Conservation (phyloP, 306 rosid genomes). For the Gillenia trifoliata region DNA sequence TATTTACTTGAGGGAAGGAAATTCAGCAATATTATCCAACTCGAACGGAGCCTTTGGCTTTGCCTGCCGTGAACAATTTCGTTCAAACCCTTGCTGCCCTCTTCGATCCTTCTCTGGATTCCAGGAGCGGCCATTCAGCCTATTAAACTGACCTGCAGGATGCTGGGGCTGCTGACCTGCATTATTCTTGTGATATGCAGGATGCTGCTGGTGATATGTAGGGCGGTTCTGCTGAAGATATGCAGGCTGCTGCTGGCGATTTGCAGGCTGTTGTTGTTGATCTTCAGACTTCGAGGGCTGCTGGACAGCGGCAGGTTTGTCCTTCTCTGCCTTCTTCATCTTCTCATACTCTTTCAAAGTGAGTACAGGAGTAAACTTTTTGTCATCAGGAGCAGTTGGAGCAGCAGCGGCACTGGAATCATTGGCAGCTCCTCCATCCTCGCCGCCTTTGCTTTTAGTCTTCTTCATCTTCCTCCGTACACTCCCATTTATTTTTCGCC, state of each 20-base stretch:
- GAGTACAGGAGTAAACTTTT: neutral
- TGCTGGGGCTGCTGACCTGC: no score
- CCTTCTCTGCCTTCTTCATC: neutral
- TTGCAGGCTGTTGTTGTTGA: neutral
- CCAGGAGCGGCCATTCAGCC: neutral
- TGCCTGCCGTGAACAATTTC: neutral
- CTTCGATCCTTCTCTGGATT: neutral
- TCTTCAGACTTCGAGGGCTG: neutral
- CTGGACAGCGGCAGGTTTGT: neutral
- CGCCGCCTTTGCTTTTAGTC: neutral
- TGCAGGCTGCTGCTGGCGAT: neutral
- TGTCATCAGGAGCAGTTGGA: neutral
- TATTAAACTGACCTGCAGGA: neutral
- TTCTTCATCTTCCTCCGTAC: neutral
- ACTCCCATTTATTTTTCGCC: neutral
- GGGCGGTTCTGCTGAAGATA: neutral
- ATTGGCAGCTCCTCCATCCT: neutral
- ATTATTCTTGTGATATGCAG: no score
- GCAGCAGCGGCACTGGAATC: neutral
- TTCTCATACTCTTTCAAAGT: constrained; percentile 2
- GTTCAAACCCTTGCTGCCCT: neutral
- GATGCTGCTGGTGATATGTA: neutral
- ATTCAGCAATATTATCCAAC: neutral
- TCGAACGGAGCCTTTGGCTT: no score
- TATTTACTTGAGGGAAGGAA: neutral